Conservation (phyloP, 352 stramenopile genomes). For the Globisporangium cederbergense region DNA sequence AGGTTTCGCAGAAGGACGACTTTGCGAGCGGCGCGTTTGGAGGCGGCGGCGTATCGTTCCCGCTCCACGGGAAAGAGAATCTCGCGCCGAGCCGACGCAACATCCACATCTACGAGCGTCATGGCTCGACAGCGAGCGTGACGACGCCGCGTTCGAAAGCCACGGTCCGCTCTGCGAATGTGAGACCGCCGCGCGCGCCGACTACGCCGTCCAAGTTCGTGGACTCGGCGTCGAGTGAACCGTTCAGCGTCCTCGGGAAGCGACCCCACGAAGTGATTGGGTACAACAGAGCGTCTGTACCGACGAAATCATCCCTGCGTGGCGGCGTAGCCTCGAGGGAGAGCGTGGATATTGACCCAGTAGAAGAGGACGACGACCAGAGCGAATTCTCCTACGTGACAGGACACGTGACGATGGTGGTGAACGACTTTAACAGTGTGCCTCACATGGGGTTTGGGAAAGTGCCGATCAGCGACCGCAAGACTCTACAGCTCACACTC, state of each 20-base stretch:
- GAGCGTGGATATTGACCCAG: background rate
- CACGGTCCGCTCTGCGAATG: background rate
- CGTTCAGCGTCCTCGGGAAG: conserved; percentile 22
- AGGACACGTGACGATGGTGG: conserved; percentile 27
- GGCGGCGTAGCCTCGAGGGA: background rate
- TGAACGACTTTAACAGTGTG: conserved; percentile 42
- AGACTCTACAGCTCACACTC: conserved; percentile 46
- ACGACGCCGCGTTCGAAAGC: conserved; percentile 2
- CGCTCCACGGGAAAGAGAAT: conserved; percentile 22
- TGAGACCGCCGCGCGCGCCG: conserved; percentile 15
- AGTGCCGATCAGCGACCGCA: conserved; percentile 44
- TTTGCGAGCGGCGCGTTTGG: conserved; percentile 2
- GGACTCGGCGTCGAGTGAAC: conserved; percentile 1
- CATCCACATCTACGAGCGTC: conserved; percentile 17
- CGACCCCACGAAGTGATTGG: conserved; percentile 4
- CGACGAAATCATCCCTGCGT: background rate
- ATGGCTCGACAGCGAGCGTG: background rate
- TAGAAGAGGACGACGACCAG: background rate
- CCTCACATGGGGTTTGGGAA: conserved; percentile 48
- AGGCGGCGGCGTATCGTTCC: background rate
- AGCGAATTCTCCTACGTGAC: background rate
- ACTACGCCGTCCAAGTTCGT: conserved; percentile 5
- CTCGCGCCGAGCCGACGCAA: conserved; percentile 17
- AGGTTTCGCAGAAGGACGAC: conserved; percentile 5
- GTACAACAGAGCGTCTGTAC: background rate